Percentiles rank a stretch among this genome's conserved stretches.
phyloP scores from a whole-genome alignment of 495 filamentous ascomycete species.

The Talaromyces trachyspermus region DNA sequence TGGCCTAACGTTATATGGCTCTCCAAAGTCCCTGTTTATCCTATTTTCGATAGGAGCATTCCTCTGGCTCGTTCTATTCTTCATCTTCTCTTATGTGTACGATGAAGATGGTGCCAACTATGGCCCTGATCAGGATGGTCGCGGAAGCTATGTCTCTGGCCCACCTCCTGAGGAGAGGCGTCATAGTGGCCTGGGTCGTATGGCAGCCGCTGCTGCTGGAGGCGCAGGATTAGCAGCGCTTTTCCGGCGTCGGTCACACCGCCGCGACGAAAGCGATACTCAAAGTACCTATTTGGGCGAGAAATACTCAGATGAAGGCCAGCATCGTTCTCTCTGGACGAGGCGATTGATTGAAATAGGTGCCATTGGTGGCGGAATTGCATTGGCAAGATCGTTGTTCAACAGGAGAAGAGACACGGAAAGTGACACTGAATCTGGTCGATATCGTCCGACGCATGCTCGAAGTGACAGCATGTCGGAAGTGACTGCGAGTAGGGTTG shows the following conservation, averaged over 20 bases:
- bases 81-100: slow-evolving; percentile 62
- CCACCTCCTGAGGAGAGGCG: slow-evolving; percentile 28
- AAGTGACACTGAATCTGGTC: slow-evolving; percentile 47
- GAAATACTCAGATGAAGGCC: slow-evolving; percentile 49
- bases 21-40: slow-evolving; percentile 76
- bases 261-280: slow-evolving; percentile 32
- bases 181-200: slow-evolving; percentile 28
- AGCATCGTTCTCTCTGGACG: slow-evolving; percentile 50
- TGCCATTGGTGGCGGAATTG: slow-evolving; percentile 58
- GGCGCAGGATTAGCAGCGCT: slow-evolving; percentile 57
- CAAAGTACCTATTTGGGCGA: slow-evolving; percentile 52
- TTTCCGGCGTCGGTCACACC: slow-evolving; percentile 36
- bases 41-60: slow-evolving; percentile 70
- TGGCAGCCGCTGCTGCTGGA: slow-evolving; percentile 45
- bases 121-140: slow-evolving; percentile 41
- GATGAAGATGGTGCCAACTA: slow-evolving; percentile 40
- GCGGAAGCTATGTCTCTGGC: slow-evolving; percentile 46
- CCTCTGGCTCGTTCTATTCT: slow-evolving; percentile 59
- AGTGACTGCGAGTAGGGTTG: slow-evolving; percentile 33
- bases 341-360: slow-evolving; percentile 59
- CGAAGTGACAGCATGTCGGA: slow-evolving; percentile 37
- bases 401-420: slow-evolving; percentile 50
- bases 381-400: slow-evolving; percentile 56
- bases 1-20: slow-evolving; percentile 87
- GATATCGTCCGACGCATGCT: slow-evolving; percentile 37